Base-by-base conservation (phyloP, 192 early-diverging fungal species). In the Linnemannia schmuckeri region DNA sequence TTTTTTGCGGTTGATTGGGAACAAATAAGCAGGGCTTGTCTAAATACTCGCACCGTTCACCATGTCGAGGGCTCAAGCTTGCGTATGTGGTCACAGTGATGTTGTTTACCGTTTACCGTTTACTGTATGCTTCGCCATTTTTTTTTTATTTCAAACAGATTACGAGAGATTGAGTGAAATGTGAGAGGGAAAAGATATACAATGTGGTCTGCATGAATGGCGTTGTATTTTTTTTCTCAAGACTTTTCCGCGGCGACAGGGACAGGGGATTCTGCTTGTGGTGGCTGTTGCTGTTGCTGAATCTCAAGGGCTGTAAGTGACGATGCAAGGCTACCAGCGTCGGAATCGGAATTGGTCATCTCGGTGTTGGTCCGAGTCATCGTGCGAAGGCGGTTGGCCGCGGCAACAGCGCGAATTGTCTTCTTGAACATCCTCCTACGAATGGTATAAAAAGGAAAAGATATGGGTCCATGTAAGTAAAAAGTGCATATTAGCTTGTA, bases 321-420 rank as follows among this genome's bases (percentile, higher is more conserved):
- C 27, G 61, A 66, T 66, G 61, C 61, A 35, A 35, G 61, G 15
- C 61, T 66, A 9, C 61, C 30, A 27, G 57, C 24, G 27, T 33
- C 61, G 8, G 61, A 66, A 30, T 33, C 61, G 8, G 61, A 66
- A 30, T 66, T 66, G 61, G 61, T 17, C 61, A 33, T 33, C 61
- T 84, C 77, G 15, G 73, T 84, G 66, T 40, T 70, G 77, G 40
- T 33, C 40, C 76, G 72, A 20, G 85, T 87, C 85, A 87, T 81
- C 47, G 70, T 74, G 12, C 86, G 84, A 66, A 92, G 85, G 38
- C 88, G 87, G 77, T 94, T 94, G 76, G 92, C 86, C 4, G 93
- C 94, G 37, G 93, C 90, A 46, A 95, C 91, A n/a, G 92, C 90
- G 46, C 89, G 91, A 42, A 95, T 85, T 37, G 94, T 93, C 71